phyloP scores from a whole-genome alignment of 108 stramenopile genomes.

The Pelagomonas calceolata region DNA sequence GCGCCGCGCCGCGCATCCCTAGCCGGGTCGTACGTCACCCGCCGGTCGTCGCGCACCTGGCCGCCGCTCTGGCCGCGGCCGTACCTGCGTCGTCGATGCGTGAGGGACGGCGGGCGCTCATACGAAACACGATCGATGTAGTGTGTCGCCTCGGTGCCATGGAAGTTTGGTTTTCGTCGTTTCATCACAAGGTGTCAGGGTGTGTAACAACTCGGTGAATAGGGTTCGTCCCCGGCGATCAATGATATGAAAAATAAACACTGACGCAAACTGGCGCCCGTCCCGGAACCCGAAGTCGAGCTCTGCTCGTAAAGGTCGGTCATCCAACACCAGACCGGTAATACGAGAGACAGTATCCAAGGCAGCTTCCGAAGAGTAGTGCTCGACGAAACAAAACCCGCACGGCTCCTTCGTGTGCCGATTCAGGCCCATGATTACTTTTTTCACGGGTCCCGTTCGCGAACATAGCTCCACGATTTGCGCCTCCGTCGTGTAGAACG shows the following conservation, averaged over 20 bases:
- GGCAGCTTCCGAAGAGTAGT: background rate
- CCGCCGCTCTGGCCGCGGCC: constrained; percentile 41
- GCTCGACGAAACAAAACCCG: constrained; percentile 50
- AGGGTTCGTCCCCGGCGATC: too few species aligned
- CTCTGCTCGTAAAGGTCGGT: constrained; percentile 39
- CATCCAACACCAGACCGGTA: constrained; percentile 28
- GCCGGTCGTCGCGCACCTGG: constrained; percentile 29
- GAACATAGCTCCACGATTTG: constrained; percentile 34
- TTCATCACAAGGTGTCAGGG: too few species aligned
- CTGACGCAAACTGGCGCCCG: too few species aligned
- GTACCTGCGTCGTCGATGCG: constrained; percentile 41
- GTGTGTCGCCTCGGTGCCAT: too few species aligned
- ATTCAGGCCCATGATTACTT: constrained; percentile 46
- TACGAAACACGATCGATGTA: too few species aligned
- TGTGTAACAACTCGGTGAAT: too few species aligned
- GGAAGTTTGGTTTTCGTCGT: too few species aligned
- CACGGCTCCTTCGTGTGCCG: constrained; percentile 38
- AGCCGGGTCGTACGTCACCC: background rate
- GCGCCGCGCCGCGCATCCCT: too few species aligned
- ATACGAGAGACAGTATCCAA: constrained; percentile 8
- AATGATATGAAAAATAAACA: too few species aligned
- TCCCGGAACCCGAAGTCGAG: constrained; percentile 40
- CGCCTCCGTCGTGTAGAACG: constrained; percentile 42
- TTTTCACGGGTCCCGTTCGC: constrained; percentile 26
- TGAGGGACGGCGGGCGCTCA: too few species aligned